Conservation (phyloP, 148 eudicot species). For the Limonium bicolor region DNA sequence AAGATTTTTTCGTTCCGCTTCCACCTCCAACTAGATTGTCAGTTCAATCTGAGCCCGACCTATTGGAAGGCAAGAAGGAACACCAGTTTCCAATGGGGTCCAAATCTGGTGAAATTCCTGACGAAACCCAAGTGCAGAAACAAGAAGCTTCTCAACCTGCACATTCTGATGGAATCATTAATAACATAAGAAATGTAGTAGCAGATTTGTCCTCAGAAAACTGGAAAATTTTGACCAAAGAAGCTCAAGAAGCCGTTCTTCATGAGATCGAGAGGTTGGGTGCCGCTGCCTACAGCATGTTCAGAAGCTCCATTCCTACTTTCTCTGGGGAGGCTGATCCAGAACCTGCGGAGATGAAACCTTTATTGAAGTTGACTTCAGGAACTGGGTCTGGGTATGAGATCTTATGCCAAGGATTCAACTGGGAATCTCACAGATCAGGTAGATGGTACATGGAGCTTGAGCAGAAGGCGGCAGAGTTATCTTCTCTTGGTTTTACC, state of each 20-base stretch:
- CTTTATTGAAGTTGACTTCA: conserved; percentile 27
- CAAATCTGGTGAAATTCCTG: conserved; percentile 8
- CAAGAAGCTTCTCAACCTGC: conserved; percentile 27
- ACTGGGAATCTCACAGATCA: conserved; percentile 95
- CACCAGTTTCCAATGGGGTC: conserved; percentile 2
- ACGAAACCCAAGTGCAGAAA: conserved; percentile 12
- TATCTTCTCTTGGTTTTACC: conserved; percentile 78
- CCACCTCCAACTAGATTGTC: conserved; percentile 14
- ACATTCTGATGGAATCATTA: conserved; percentile 52
- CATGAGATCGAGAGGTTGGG: conserved; percentile 94
- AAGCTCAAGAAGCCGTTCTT: conserved; percentile 70
- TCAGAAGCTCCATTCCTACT: conserved; percentile 46
- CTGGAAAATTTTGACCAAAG: conserved; percentile 53
- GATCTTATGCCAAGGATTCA: conserved; percentile 86
- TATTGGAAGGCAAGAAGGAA: too few relatives aligned
- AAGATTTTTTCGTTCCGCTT: conserved; percentile 64
- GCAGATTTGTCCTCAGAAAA: conserved; percentile 58
- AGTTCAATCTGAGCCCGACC: conserved; percentile 9
- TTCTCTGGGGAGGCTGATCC: conserved; percentile 21
- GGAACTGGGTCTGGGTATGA: conserved; percentile 89
- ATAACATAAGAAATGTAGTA: conserved; percentile 55
- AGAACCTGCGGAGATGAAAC: conserved; percentile 26
- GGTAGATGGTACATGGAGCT: conserved; percentile 89
- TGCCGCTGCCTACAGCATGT: conserved; percentile 87
- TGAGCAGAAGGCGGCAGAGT: conserved; percentile 43